Evolutionary conservation across 1,284 basidiomycete species (phyloP).

Genomic region (Microbotryum lychnidis-dioicae): DNA sequence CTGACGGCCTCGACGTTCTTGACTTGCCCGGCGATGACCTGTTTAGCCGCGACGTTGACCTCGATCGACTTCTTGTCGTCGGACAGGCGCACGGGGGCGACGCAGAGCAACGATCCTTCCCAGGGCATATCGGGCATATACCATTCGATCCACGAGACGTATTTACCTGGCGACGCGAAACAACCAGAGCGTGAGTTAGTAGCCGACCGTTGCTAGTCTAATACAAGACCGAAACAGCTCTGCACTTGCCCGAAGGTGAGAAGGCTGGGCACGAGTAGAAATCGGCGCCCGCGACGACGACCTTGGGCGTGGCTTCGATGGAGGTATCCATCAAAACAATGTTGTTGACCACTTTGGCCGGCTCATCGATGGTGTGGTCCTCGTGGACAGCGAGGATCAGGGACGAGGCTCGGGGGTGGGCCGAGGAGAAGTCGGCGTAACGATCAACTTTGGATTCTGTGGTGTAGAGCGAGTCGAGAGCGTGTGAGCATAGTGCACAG

Average conservation of each 20-base stretch:
- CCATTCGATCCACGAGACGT: conserved; percentile 65
- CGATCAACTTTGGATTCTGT: conserved; percentile 50
- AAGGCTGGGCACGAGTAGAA: conserved; percentile 58
- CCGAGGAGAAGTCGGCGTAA: conserved; percentile 46
- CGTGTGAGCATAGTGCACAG: background rate
- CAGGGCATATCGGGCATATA: conserved; percentile 68
- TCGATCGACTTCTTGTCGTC: background rate
- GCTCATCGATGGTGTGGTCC: conserved; percentile 56
- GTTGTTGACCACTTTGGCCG: conserved; percentile 51
- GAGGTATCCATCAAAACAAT: conserved; percentile 52
- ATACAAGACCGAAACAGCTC: background rate
- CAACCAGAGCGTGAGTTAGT: conserved; percentile 48
- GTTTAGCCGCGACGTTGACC: conserved; percentile 3
- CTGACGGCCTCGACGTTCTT: conserved; percentile 33
- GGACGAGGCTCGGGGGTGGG: conserved; percentile 42
- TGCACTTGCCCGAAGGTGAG: conserved; percentile 53
- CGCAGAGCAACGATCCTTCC: conserved; percentile 57
- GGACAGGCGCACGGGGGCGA: conserved; percentile 38
- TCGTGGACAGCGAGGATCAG: conserved; percentile 55
- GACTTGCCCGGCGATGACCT: conserved; percentile 22
- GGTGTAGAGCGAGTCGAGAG: conserved; percentile 1
- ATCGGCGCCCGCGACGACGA: conserved; percentile 52
- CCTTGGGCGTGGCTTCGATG: background rate
- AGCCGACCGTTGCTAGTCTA: conserved; percentile 44
- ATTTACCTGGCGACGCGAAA: conserved; percentile 48